Evolutionary conservation across 208 protist species (phyloP).

Genomic region (Acanthamoeba sp.): DNA sequence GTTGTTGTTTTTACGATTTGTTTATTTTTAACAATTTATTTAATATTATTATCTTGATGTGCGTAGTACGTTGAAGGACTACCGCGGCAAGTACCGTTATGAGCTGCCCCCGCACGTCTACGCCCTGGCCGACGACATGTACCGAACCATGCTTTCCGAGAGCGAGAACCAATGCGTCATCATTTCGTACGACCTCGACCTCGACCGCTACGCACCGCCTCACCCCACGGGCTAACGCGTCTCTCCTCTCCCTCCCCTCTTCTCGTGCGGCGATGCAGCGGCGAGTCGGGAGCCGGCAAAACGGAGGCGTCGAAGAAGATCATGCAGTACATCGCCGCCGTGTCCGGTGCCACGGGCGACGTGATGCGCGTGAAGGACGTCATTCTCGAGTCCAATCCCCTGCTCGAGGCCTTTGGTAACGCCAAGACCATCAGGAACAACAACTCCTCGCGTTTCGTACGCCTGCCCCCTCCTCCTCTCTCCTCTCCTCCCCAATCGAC

Average conservation of each 20-base stretch:
- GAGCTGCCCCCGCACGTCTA: slow-evolving; percentile 90
- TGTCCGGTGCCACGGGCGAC: slow-evolving; percentile 91
- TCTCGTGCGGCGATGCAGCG: too few species aligned
- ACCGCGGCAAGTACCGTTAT: slow-evolving; percentile 75
- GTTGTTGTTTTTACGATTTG: not conserved
- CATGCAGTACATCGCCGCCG: slow-evolving; percentile 95
- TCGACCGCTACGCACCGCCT: not conserved
- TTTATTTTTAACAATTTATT: too few species aligned
- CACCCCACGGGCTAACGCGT: too few species aligned
- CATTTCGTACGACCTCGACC: slow-evolving; percentile 89
- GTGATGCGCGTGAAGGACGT: slow-evolving; percentile 95
- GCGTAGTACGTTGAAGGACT: not conserved
- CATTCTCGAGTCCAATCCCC: slow-evolving; percentile 90
- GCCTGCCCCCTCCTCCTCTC: not conserved
- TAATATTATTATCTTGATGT: too few species aligned
- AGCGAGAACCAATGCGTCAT: slow-evolving; percentile 95
- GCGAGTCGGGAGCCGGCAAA: slow-evolving; percentile 97
- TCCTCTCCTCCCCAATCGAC: not conserved
- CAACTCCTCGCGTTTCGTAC: slow-evolving; percentile 87
- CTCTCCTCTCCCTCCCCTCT: too few species aligned
- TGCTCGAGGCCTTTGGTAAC: slow-evolving; percentile 82
- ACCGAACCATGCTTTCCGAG: slow-evolving; percentile 91
- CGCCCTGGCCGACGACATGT: slow-evolving; percentile 92
- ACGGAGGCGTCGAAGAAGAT: slow-evolving; percentile 97
- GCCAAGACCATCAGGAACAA: slow-evolving; percentile 89